Evolutionary conservation across 2,329 filamentous ascomycete species (phyloP).

Genomic region (Alternaria sp.): DNA sequence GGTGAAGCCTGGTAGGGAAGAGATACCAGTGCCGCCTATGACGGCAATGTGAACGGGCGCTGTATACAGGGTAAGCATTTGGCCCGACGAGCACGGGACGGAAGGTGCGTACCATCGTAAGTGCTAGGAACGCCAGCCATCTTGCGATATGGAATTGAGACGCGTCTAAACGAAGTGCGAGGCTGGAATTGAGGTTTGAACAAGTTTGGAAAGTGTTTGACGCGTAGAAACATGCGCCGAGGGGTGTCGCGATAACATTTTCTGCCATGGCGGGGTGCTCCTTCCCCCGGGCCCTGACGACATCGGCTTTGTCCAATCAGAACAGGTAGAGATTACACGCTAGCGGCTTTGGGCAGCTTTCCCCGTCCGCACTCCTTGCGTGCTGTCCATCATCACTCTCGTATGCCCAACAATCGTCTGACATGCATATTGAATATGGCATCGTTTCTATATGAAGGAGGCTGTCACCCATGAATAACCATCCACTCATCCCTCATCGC

Average conservation of each 20-base stretch:
- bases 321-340: too few relatives aligned
- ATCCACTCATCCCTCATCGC: slow-evolving; percentile 8
- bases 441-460: too few relatives aligned
- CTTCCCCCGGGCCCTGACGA: slow-evolving; percentile 30
- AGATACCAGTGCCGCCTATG: slow-evolving; percentile 81
- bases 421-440: too few relatives aligned
- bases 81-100: not conserved
- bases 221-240: slow-evolving; percentile 27
- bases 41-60: slow-evolving; percentile 59
- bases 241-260: slow-evolving; percentile 25
- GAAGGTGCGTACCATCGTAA: slow-evolving; percentile 34
- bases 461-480: slow-evolving; percentile 7
- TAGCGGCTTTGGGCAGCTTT: not conserved
- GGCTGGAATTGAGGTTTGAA: not conserved
- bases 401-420: too few relatives aligned
- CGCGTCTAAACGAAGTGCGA: slow-evolving; percentile 10
- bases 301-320: slow-evolving; percentile 25
- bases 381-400: too few relatives aligned
- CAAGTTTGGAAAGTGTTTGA: slow-evolving; percentile 1
- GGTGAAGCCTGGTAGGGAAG: slow-evolving; percentile 83
- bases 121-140: slow-evolving; percentile 45
- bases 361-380: too few relatives aligned
- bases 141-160: slow-evolving; percentile 37
- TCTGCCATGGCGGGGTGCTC: slow-evolving; percentile 28
- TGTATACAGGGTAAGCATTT: slow-evolving; percentile 29